A percentile compares a stretch with the other conserved stretches of the same genome.
phyloP scores from a whole-genome alignment of 352 stramenopile species.

The Phytopythium montanum region DNA sequence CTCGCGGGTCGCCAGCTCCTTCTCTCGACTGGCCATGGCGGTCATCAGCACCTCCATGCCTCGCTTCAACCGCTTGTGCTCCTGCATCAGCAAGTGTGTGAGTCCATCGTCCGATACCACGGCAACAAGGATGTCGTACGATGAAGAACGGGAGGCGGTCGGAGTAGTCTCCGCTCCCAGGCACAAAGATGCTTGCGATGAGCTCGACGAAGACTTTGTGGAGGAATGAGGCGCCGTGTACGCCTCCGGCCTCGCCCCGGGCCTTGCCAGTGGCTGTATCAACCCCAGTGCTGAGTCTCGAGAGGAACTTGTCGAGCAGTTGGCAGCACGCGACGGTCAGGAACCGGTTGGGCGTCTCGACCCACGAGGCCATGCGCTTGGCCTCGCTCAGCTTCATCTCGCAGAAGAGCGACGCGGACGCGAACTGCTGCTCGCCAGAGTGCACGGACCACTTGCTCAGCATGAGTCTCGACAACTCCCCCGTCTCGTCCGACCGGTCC shows the following conservation, averaged over 20 bases:
- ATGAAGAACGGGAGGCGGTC: slow-evolving; percentile 57
- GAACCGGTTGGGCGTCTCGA: slow-evolving; percentile 73
- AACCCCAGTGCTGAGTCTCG: slow-evolving; percentile 15
- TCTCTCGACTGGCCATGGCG: slow-evolving; percentile 50
- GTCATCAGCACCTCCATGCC: slow-evolving; percentile 48
- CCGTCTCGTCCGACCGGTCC: slow-evolving; percentile 48
- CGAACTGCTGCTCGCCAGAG: slow-evolving; percentile 44
- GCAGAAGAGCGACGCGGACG: slow-evolving; percentile 68
- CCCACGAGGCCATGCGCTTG: slow-evolving; percentile 66
- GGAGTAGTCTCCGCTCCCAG: slow-evolving; percentile 23
- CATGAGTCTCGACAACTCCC: slow-evolving; percentile 54
- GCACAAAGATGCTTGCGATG: slow-evolving; percentile 49
- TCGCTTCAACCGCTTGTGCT: slow-evolving; percentile 53
- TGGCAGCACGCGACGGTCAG: slow-evolving; percentile 69
- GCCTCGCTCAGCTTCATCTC: slow-evolving; percentile 81
- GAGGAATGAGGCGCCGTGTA: slow-evolving; percentile 32
- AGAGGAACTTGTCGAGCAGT: slow-evolving; percentile 62
- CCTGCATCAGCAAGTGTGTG: slow-evolving; percentile 17
- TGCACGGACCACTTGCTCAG: slow-evolving; percentile 68
- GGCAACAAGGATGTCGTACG: slow-evolving; percentile 15
- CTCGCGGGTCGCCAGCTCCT: slow-evolving; percentile 29
- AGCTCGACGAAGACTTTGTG: slow-evolving; percentile 49
- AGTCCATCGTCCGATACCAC: background rate
- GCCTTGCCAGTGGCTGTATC: slow-evolving; percentile 4
- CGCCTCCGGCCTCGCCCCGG: background rate